Base-by-base conservation (phyloP, 139 green algal species). In the Tetraselmis chui region DNA sequence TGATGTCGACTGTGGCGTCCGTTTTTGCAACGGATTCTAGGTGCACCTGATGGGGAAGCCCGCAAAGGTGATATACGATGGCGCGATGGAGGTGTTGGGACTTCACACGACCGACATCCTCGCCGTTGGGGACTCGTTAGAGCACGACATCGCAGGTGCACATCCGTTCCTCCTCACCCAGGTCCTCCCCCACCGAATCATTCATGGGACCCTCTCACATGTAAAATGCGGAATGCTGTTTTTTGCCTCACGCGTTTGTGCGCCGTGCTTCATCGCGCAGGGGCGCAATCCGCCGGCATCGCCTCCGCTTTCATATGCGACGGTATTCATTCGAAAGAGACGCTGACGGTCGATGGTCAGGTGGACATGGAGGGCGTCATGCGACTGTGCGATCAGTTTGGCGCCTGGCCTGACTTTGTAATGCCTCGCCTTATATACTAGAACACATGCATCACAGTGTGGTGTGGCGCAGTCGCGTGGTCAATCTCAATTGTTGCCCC, bases 21-120 rank as follows among this genome's bases (percentile, higher is more conserved):
- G 77, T 59, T 81, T 30, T 1, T 30, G 77, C 32, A 23, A 30
- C 29, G 24, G 32, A 29, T 1, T 81, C 30, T 25, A 82, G 29
- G 86, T 93, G 31, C 31, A 85, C 24, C 81, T 95, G 27, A 94
- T 97, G 91, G 94, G 94, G 32, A 98, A 98, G 89, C 94, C 94
- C 0, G 86, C 83, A 22, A 74, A 87, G 2, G 85, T 95, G 2
- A 94, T 97, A 5, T 97, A 96, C 83, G 1, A 89, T 18, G 84
- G 58, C 0, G 89, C 91, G 1, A 31, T 91, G n/a, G 5, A 85
- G 23, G 80, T 92, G 82, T 75, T 92, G 82, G 79, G 58, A n/a
- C 77, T 92, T 59, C n/a, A 82, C 0, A 30, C 80, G 23, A 30
- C 77, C 0, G 27, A 85, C 22, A 85, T 93, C 30, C 31, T 97